phyloP scores from a whole-genome alignment of 1,139 yeast genomes.

The Candida frijolesensis region DNA sequence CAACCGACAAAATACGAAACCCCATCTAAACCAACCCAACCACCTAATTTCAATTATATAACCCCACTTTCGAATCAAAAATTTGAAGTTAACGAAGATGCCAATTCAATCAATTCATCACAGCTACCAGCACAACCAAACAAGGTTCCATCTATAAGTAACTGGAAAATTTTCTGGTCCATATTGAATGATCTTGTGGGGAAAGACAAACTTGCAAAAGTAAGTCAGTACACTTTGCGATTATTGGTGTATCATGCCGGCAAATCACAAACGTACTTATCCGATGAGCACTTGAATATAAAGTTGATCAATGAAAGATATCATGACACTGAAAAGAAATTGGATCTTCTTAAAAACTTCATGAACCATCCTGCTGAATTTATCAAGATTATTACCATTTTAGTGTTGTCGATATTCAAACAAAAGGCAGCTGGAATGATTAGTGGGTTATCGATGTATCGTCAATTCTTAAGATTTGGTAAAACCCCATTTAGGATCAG shows the following conservation, averaged over 20 bases:
- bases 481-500: constrained; percentile 63
- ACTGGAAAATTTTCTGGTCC: constrained; percentile 50
- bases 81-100: constrained; percentile 9
- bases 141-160: constrained; percentile 9
- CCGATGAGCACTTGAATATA: constrained; percentile 38
- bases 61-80: constrained; percentile 28
- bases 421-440: constrained; percentile 42
- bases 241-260: constrained; percentile 53
- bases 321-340: constrained; percentile 35
- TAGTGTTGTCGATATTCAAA: constrained; percentile 35
- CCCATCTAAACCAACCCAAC: constrained; percentile 22
- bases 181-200: constrained; percentile 60
- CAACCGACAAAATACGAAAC: constrained; percentile 22
- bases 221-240: constrained; percentile 60
- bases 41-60: constrained; percentile 20
- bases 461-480: constrained; percentile 74
- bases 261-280: constrained; percentile 37
- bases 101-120: constrained; percentile 2
- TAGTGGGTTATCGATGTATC: constrained; percentile 55
- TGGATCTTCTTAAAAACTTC: constrained; percentile 39
- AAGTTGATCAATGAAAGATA: constrained; percentile 31
- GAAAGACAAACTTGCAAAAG: constrained; percentile 70
- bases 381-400: constrained; percentile 35
- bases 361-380: constrained; percentile 46
- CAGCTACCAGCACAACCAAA: neutral